These are phyloP conservation scores for Lotus japonicus DNA, from an alignment of 306 rosid genomes.

Conservation along the genomic window DNA sequence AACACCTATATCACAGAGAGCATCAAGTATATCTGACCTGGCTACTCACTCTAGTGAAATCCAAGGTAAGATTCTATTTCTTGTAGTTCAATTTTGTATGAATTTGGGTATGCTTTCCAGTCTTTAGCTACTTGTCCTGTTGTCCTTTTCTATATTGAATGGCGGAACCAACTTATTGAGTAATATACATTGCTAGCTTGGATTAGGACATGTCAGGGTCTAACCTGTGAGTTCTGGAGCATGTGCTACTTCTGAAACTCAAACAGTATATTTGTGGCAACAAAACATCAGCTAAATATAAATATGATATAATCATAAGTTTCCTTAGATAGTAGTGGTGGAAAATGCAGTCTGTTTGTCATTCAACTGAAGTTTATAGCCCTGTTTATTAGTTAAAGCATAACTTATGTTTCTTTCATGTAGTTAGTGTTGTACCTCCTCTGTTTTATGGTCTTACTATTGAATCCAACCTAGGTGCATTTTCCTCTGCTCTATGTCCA, in stretches of 20 bases:
- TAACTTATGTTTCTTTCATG: neutral
- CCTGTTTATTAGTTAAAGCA: neutral
- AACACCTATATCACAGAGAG: constrained; percentile 53
- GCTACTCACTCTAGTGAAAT: constrained; percentile 55
- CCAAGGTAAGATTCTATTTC: constrained; percentile 40
- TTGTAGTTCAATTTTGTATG: neutral
- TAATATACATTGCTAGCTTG: neutral
- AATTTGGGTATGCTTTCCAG: neutral
- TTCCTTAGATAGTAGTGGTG: neutral
- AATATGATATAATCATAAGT: neutral
- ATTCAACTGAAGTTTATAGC: neutral
- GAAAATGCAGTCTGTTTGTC: neutral
- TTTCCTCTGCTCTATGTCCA: neutral
- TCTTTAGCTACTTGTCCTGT: neutral
- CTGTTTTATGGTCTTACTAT: neutral
- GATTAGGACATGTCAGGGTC: neutral
- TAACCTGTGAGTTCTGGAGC: neutral
- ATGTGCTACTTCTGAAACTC: neutral
- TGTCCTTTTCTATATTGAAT: neutral
- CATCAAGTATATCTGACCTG: constrained; percentile 40
- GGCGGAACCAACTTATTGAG: neutral
- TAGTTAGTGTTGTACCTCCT: neutral
- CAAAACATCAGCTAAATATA: neutral
- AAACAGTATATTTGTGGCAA: neutral
- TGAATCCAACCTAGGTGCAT: neutral